Evolutionary conservation across 306 rosid species (phyloP).

Genomic region (Aeschynomene evenia): DNA sequence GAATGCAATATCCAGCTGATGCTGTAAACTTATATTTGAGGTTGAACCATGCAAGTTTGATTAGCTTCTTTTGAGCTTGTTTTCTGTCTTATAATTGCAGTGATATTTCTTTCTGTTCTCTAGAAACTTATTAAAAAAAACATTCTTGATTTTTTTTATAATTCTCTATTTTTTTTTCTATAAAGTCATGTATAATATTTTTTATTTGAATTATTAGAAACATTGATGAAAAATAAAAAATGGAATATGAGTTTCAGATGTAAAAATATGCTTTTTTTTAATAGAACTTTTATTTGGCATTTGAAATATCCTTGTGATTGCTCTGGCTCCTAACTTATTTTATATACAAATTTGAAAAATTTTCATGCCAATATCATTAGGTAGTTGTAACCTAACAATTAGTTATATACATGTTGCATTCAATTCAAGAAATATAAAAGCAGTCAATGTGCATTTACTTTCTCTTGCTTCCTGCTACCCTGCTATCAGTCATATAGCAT

Average conservation of each 20-base stretch:
- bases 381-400: not conserved
- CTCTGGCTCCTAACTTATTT: not conserved
- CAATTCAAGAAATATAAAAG: conserved; percentile 1
- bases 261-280: conserved; percentile 4
- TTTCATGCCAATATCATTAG: not conserved
- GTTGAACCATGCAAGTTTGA: not conserved
- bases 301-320: conserved; percentile 2
- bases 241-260: not conserved
- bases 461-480: not conserved
- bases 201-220: conserved; percentile 10
- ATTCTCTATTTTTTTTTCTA: not conserved
- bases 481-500: not conserved
- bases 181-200: not conserved
- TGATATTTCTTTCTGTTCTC: not conserved
- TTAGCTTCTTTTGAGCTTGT: conserved; percentile 4
- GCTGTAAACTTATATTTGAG: conserved; percentile 13
- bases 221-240: not conserved
- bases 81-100: not conserved
- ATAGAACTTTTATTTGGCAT: conserved; percentile 12
- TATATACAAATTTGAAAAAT: not conserved
- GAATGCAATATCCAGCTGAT: conserved; percentile 10
- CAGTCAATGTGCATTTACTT: conserved; percentile 20
- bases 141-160: not conserved
- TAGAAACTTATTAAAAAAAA: not conserved
- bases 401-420: not conserved